These are phyloP conservation scores for Phyllosticta citrichinensis DNA, from an alignment of 2,329 filamentous ascomycete genomes.

Conservation along the genomic window DNA sequence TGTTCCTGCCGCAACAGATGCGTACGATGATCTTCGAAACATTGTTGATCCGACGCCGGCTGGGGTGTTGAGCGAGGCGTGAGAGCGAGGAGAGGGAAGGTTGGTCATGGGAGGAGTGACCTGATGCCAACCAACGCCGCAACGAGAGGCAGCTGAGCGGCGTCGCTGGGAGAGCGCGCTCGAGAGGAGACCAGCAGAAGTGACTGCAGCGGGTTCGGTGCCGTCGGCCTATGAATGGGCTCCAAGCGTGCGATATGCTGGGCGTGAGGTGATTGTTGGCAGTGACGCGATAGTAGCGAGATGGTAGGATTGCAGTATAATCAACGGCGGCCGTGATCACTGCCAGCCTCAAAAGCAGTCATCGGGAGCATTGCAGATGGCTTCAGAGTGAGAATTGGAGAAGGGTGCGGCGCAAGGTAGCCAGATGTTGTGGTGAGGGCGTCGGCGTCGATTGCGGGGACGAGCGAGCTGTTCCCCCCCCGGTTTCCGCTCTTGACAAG, in stretches of 20 bases:
- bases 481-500: background rate
- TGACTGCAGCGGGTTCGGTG: background rate
- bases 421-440: background rate
- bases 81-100: slow-evolving; percentile 1
- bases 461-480: background rate
- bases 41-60: slow-evolving; percentile 12
- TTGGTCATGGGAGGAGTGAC: slow-evolving; percentile 8
- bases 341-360: slow-evolving; percentile 9
- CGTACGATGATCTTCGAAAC: slow-evolving; percentile 49
- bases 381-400: background rate
- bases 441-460: background rate
- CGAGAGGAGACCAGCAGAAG: background rate
- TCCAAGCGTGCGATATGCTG: slow-evolving; percentile 8
- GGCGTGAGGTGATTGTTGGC: slow-evolving; percentile 5
- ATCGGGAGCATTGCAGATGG: slow-evolving; percentile 10
- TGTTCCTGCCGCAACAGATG: slow-evolving; percentile 49
- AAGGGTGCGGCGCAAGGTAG: background rate
- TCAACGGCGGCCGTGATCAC: slow-evolving; percentile 11
- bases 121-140: slow-evolving; percentile 2
- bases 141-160: slow-evolving; percentile 2
- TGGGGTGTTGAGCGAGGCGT: slow-evolving; percentile 6
- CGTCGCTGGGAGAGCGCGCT: background rate
- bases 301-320: slow-evolving; percentile 2
- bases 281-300: slow-evolving; percentile 5
- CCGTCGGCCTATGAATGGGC: slow-evolving; percentile 2